Conservation (phyloP, 495 filamentous ascomycete genomes). For the Annulohypoxylon maeteangense region DNA sequence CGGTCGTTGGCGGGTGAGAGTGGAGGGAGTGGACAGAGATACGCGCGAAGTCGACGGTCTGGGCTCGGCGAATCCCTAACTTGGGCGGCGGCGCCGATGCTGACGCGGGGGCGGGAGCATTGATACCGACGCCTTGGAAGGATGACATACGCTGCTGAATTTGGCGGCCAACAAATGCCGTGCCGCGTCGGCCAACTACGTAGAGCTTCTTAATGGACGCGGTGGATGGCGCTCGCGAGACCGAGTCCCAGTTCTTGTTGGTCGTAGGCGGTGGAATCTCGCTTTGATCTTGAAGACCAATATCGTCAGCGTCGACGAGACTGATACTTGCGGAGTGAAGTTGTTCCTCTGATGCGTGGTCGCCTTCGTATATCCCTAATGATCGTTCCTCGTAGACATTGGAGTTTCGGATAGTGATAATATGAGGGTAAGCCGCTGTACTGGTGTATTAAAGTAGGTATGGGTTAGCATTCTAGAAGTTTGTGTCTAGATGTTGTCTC, state of each 20-base stretch:
- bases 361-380: slow-evolving; percentile 66
- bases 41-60: slow-evolving; percentile 36
- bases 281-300: slow-evolving; percentile 18
- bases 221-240: slow-evolving; percentile 33
- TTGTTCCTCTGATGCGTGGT: slow-evolving; percentile 52
- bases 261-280: slow-evolving; percentile 28
- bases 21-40: slow-evolving; percentile 43
- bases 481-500: background rate
- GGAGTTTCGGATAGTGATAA: slow-evolving; percentile 68
- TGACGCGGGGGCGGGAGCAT: slow-evolving; percentile 6
- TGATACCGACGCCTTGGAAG: slow-evolving; percentile 46
- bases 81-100: slow-evolving; percentile 13
- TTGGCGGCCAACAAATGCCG: slow-evolving; percentile 45
- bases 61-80: slow-evolving; percentile 34
- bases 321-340: slow-evolving; percentile 43
- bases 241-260: slow-evolving; percentile 27
- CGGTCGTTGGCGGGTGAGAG: slow-evolving; percentile 24
- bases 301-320: slow-evolving; percentile 30
- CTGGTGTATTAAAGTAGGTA: background rate
- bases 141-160: slow-evolving; percentile 36
- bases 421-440: slow-evolving; percentile 73
- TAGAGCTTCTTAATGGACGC: slow-evolving; percentile 38
- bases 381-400: slow-evolving; percentile 68
- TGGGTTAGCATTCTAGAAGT: background rate
- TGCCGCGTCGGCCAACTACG: slow-evolving; percentile 40